phyloP scores from a whole-genome alignment of 2,329 filamentous ascomycete species.

The Ceratocystis destructans region DNA sequence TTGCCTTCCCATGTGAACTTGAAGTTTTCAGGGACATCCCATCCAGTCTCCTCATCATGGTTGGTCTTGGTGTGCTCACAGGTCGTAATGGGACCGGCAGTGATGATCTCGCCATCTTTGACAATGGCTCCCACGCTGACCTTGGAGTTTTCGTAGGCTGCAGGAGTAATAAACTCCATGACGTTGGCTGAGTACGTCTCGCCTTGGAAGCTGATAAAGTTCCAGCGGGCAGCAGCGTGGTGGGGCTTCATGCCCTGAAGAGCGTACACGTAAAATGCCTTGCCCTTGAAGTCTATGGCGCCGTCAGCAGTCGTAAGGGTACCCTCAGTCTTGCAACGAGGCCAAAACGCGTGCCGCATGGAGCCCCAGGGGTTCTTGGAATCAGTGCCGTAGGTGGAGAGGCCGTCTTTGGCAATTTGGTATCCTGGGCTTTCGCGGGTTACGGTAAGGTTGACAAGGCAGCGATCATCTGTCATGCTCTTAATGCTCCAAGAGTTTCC shows the following conservation, averaged over 20 bases:
- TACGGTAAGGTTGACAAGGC: slow-evolving; percentile 76
- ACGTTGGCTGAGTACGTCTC: slow-evolving; percentile 74
- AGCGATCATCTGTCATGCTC: slow-evolving; percentile 66
- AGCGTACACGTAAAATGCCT: slow-evolving; percentile 67
- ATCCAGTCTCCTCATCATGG: slow-evolving; percentile 64
- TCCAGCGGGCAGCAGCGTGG: slow-evolving; percentile 84
- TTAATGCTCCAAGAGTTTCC: slow-evolving; percentile 77
- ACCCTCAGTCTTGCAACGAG: slow-evolving; percentile 67
- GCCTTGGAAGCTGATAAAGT: slow-evolving; percentile 83
- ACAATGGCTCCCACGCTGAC: slow-evolving; percentile 74
- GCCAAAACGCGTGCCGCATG: slow-evolving; percentile 93
- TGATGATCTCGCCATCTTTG: slow-evolving; percentile 67
- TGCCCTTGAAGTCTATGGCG: slow-evolving; percentile 67
- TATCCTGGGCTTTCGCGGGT: slow-evolving; percentile 67
- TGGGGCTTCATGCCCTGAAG: slow-evolving; percentile 99
- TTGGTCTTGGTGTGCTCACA: slow-evolving; percentile 56
- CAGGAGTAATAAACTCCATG: slow-evolving; percentile 93
- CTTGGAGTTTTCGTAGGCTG: slow-evolving; percentile 74
- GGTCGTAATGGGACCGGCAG: slow-evolving; percentile 51
- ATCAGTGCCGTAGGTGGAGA: slow-evolving; percentile 75
- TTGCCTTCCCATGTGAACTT: slow-evolving; percentile 68
- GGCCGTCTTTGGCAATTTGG: slow-evolving; percentile 71
- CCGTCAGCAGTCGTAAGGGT: slow-evolving; percentile 72
- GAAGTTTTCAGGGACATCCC: slow-evolving; percentile 70
- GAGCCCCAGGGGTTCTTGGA: slow-evolving; percentile 74